Evolutionary conservation across 2,329 filamentous ascomycete species (phyloP).

Genomic region (Rachicladosporium sp.): DNA sequence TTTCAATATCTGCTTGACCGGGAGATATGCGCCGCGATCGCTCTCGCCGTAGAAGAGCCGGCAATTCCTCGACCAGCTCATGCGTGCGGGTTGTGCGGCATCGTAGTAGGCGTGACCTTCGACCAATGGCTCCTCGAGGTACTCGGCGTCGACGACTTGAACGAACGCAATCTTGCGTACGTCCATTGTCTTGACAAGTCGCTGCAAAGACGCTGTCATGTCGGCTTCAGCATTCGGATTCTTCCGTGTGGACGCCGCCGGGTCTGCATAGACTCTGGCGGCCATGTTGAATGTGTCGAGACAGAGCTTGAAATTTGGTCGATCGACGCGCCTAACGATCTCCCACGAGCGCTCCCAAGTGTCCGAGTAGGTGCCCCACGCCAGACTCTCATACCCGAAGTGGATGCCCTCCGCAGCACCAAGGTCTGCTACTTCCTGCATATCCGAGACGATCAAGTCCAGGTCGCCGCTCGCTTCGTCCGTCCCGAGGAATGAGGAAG

Average conservation of each 20-base stretch:
- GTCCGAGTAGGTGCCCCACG: constrained; percentile 58
- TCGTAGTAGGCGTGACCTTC: constrained; percentile 47
- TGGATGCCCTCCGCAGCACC: constrained; percentile 47
- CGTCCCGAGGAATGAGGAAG: constrained; percentile 53
- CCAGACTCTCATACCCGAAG: constrained; percentile 63
- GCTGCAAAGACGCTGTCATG: constrained; percentile 42
- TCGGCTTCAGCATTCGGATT: constrained; percentile 43
- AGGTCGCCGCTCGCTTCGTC: constrained; percentile 41
- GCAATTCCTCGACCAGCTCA: constrained; percentile 72
- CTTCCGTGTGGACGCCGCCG: constrained; percentile 40
- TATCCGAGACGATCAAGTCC: constrained; percentile 48
- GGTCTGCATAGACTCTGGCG: constrained; percentile 59
- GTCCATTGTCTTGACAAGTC: constrained; percentile 45
- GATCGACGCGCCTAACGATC: constrained; percentile 50
- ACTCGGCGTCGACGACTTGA: constrained; percentile 64
- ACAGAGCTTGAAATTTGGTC: constrained; percentile 63
- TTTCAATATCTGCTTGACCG: constrained; percentile 47
- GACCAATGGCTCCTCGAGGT: constrained; percentile 44
- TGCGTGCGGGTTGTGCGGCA: constrained; percentile 46
- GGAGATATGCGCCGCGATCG: constrained; percentile 53
- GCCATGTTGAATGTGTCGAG: constrained; percentile 71
- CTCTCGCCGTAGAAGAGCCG: constrained; percentile 55
- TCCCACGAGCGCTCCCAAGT: constrained; percentile 64
- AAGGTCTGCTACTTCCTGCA: constrained; percentile 54
- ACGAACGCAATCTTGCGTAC: constrained; percentile 59